Evolutionary conservation across 129 eudicot species (phyloP), one percentile per base, ranked within the genome.

Genomic region (Escallonia rubra): DNA sequence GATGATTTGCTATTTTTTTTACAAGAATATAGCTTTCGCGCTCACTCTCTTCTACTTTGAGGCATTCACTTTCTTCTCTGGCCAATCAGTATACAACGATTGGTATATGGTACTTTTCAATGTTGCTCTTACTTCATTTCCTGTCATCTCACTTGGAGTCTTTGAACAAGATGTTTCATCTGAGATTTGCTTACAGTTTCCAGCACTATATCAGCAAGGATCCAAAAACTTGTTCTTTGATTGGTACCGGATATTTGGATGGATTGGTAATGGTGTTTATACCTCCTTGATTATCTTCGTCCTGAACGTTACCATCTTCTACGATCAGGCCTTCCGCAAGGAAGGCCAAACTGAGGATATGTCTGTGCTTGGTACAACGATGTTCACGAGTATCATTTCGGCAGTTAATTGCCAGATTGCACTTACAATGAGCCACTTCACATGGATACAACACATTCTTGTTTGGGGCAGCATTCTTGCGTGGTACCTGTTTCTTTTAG

Each of bases 91-190:
- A 3, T 89, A 85, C 5, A 92, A 89, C 3, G 92, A 83, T 45
- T 89, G 96, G 96, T 85, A 78, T 71, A 83, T 89, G 92, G 71
- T 85, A 15, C 58, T 89, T 38, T 89, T 78, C 75, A 89, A 89
- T 41, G 90, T 89, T 8, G 64, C 77, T 41, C 68, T 85, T 2
- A 89, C 96, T 8, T 89, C 96, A 4, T 74, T 83, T 61, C 96
- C 96, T 0, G 92, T 85, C 48, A 74, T 89, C 8, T 75, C 92
- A 1, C 86, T 89, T 2, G 96, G 96, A 12, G 96, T 89, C 2
- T 68, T 89, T 10, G 96, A 89, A 46, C 87, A 89, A 66, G 96
- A 89, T 51, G 82, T 89, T 41, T 67, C 85, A 4, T 81, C 87
- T 0, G 89, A 88, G 13, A 79, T 88, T 10, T 89, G 96, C 49